A percentile compares a stretch with the other conserved stretches of the same genome.
These are phyloP conservation scores for Cryoendolithus antarcticus DNA, from an alignment of 2,329 filamentous ascomycete genomes.

Conservation along the genomic window DNA sequence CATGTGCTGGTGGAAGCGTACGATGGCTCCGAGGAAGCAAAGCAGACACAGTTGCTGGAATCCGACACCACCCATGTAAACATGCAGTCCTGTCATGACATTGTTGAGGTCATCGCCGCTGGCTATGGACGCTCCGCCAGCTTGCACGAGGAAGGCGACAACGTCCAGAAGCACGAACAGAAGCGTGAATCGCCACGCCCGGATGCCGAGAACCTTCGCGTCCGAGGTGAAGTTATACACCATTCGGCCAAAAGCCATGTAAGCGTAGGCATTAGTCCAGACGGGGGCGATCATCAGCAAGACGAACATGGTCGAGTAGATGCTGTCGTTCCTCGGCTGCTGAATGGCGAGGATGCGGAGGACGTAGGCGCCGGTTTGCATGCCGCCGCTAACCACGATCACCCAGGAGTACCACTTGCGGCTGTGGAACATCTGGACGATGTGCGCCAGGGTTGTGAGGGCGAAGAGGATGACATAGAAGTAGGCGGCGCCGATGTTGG, in stretches of 20 bases:
- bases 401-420: slow-evolving; percentile 31
- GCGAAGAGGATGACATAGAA: too few relatives aligned
- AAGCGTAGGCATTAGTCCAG: slow-evolving; percentile 36
- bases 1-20: too few relatives aligned
- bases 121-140: too few relatives aligned
- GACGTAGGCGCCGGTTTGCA: slow-evolving; percentile 33
- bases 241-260: slow-evolving; percentile 16
- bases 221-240: slow-evolving; percentile 9
- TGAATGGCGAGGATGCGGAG: slow-evolving; percentile 29
- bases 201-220: slow-evolving; percentile 5
- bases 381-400: slow-evolving; percentile 31
- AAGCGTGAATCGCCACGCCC: slow-evolving; percentile 2
- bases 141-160: too few relatives aligned
- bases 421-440: slow-evolving; percentile 12
- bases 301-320: slow-evolving; percentile 8
- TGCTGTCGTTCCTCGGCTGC: slow-evolving; percentile 24
- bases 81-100: too few relatives aligned
- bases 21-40: too few relatives aligned
- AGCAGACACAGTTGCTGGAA: too few relatives aligned
- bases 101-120: too few relatives aligned
- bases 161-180: too few relatives aligned
- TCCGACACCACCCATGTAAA: too few relatives aligned
- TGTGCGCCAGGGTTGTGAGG: slow-evolving; percentile 4
- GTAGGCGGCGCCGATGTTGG: too few relatives aligned
- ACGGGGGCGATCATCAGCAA: slow-evolving; percentile 10